Percentiles rank a stretch among this genome's conserved stretches.
phyloP scores from a whole-genome alignment of 2,329 filamentous ascomycete species.

The Ophiocordyceps camponoti-leonardi region DNA sequence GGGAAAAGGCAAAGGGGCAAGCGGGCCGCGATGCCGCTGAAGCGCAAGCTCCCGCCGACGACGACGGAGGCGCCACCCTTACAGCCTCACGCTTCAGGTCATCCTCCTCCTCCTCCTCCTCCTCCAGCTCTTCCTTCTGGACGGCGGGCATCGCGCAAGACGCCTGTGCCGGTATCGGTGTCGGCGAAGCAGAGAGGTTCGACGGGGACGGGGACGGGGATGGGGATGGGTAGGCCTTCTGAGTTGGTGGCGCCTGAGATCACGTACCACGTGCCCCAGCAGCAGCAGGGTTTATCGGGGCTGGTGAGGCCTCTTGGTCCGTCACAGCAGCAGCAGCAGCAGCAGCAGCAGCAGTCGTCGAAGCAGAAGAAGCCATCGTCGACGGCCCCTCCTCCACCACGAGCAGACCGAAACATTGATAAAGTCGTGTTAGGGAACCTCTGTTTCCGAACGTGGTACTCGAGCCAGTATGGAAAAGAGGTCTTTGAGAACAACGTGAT shows the following conservation, averaged over 20 bases:
- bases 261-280: slow-evolving; percentile 21
- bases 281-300: too few relatives aligned
- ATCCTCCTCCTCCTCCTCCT: not conserved
- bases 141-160: slow-evolving; percentile 21
- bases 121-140: too few relatives aligned
- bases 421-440: slow-evolving; percentile 74
- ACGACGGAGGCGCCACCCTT: slow-evolving; percentile 4
- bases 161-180: slow-evolving; percentile 4
- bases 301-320: too few relatives aligned
- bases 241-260: slow-evolving; percentile 22
- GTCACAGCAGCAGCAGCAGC: slow-evolving; percentile 8
- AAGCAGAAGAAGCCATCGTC: not conserved
- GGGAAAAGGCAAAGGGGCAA: not conserved
- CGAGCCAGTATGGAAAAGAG: slow-evolving; percentile 73
- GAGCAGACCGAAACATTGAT: slow-evolving; percentile 59
- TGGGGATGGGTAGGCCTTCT: too few relatives aligned
- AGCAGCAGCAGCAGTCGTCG: slow-evolving; percentile 9
- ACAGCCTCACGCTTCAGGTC: too few relatives aligned
- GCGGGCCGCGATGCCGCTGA: slow-evolving; percentile 17
- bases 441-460: slow-evolving; percentile 81
- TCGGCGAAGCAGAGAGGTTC: slow-evolving; percentile 3
- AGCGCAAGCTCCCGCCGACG: slow-evolving; percentile 19
- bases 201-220: slow-evolving; percentile 1
- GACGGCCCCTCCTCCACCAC: slow-evolving; percentile 10
- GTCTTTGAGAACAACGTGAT: slow-evolving; percentile 33